Conservation (phyloP, 192 early-diverging fungal species). For the Linnemannia exigua region DNA sequence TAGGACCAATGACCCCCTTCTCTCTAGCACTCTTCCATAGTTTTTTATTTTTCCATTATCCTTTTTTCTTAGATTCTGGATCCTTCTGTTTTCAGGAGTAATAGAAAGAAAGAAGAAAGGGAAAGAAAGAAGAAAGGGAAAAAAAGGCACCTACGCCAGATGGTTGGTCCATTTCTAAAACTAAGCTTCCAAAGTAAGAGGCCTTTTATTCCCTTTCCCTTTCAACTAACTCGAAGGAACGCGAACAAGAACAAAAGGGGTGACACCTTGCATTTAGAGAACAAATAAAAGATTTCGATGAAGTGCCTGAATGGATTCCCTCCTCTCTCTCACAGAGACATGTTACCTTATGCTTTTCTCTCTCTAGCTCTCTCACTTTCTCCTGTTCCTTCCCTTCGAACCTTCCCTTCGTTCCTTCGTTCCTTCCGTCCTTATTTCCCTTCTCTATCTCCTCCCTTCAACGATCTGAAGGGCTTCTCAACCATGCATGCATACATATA, state of each 20-base stretch:
- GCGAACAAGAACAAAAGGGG: background rate
- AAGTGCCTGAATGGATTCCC: no score
- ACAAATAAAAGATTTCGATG: background rate
- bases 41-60: background rate
- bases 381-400: no score
- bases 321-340: no score
- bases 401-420: no score
- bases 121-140: background rate
- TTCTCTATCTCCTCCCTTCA: no score
- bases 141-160: background rate
- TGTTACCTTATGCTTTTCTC: no score
- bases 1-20: no score
- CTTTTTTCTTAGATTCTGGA: background rate
- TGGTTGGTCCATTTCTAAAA: background rate
- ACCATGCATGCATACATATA: no score
- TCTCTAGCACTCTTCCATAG: background rate
- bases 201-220: background rate
- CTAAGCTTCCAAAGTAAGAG: background rate
- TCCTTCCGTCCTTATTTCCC: no score
- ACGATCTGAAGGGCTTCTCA: no score
- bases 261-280: background rate
- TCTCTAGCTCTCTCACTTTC: no score
- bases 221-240: background rate
- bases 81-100: background rate
- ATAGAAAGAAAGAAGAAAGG: background rate